These are phyloP conservation scores for Monilinia laxa DNA, from an alignment of 2,329 filamentous ascomycete genomes.

Conservation along the genomic window DNA sequence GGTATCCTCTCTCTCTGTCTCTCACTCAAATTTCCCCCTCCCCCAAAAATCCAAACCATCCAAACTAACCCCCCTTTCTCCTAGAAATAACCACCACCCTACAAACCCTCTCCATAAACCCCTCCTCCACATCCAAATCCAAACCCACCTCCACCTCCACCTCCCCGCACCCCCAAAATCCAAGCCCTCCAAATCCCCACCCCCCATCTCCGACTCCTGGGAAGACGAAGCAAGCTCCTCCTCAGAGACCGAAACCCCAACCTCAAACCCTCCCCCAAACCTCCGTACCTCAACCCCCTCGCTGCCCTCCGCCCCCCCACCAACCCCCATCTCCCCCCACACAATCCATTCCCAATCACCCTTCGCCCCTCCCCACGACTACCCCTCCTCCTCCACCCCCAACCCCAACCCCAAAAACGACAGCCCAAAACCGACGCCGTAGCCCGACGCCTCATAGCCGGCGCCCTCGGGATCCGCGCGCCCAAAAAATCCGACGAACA, in stretches of 20 bases:
- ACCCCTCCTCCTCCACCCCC: neutral
- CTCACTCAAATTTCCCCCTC: neutral
- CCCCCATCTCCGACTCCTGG: slow-evolving; percentile 68
- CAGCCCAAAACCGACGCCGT: slow-evolving; percentile 88
- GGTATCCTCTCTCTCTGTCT: neutral
- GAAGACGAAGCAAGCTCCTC: slow-evolving; percentile 63
- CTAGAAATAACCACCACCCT: slow-evolving; percentile 33
- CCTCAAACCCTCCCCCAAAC: slow-evolving; percentile 26
- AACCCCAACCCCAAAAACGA: slow-evolving; percentile 37
- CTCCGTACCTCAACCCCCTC: slow-evolving; percentile 27
- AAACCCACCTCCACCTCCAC: slow-evolving; percentile 22
- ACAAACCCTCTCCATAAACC: slow-evolving; percentile 29
- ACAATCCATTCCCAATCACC: neutral
- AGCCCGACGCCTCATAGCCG: neutral
- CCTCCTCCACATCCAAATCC: slow-evolving; percentile 39
- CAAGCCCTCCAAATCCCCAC: slow-evolving; percentile 40
- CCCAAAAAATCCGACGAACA: no score
- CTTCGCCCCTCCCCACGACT: slow-evolving; percentile 9
- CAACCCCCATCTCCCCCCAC: slow-evolving; percentile 6
- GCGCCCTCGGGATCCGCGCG: no score
- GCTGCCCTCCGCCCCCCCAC: slow-evolving; percentile 27
- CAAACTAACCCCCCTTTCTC: slow-evolving; percentile 25
- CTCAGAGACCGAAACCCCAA: slow-evolving; percentile 27
- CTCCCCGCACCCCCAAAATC: slow-evolving; percentile 30
- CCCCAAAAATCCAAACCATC: neutral